Base-by-base conservation (phyloP, 306 rosid species). In the Elaeagnus macrophylla region DNA sequence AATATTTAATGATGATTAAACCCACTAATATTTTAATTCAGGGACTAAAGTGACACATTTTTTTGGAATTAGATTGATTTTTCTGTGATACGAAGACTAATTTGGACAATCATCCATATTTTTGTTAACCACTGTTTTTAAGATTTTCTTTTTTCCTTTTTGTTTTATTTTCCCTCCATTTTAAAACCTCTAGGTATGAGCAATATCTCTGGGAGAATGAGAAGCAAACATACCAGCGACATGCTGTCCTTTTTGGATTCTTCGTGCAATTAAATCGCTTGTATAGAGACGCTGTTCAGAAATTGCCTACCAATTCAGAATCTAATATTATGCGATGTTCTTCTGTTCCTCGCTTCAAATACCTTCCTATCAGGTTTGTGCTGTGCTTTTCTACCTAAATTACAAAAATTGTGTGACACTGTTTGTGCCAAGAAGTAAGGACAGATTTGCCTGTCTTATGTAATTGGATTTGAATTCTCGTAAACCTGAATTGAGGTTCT, bases 201-300 rank as follows among this genome's bases (percentile, higher is more conserved):
- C 94, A 95, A 20, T 91, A 87, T 82, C 94, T 91, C 69, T 87
- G 99, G 96, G 99, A 84, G 77, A 91, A 87, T 84, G 99, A 82
- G 70, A 82, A 72, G 69, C 99, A 91, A 54, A 67, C 99, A 18
- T 87, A 91, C 78, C 85, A 82, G 55, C 85, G 96, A 6, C 96
- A 91, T 77, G 95, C 96, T 53, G 93, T 91, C 61, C 96, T 91
- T 35, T 91, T 91, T 59, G 99, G 99, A 73, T 91, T 91, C 76
- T 91, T 82, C 68, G 96, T 91, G 79, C 99, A 91, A 74, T 96
- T 91, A 58, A 77, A 91, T 64, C 90, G 99, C 41, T 75, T 77
- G 83, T 87, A 82, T 78, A 87, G 82, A 5, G 96, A 91, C 59
- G 77, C 94, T 62, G 94, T 82, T 57, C 99, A 91, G 66, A 91